Base-by-base conservation (phyloP, 2,329 filamentous ascomycete genomes). In the Aspergillus unguis region DNA sequence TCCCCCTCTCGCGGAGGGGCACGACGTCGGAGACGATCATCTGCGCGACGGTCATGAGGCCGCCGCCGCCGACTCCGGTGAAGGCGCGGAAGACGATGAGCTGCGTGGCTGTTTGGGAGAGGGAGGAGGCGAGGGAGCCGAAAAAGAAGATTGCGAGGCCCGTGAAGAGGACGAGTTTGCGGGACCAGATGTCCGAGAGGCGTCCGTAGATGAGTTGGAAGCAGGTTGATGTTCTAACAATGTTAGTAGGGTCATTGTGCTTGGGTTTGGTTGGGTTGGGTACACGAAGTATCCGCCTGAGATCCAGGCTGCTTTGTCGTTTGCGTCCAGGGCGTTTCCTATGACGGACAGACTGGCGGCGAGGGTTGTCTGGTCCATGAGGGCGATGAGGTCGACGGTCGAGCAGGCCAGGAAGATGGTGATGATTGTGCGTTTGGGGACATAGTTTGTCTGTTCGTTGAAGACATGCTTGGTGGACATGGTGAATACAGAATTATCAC, bases 221-320 rank as follows among this genome's bases (percentile, higher is more conserved):
- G 9, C 79, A 79, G 0, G 84, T 85, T 7, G 84, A 87, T 1
- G 88, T 90, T 31, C 91, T 79, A 42, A 86, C 69, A 55, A 87
- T 89, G 3, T 85, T 6, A 31, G 23, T 7, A 29, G 31, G 6
- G 17, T 17, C 27, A 41, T 8, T 23, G 6, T 6, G 6, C 32
- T 11, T 4, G n/a, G 9, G 10, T n/a, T 9, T 6, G 11, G 41
- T 1, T 5, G 9, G 29, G 17, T 85, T 85, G 85, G 86, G 5
- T 55, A 79, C 78, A 83, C 78, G 62, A 82, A 83, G 47, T 81
- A 83, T 10, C 75, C 79, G 6, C 74, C 75, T 1, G 80, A 77
- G 41, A 83, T 79, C 80, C 80, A 83, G 0, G 79, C 77, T 0
- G 75, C 72, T 54, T 82, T 74, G 29, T 75, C 68, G 44, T 74